Evolutionary conservation across 139 green algal species (phyloP).

Genomic region (Chlorella vulgaris): DNA sequence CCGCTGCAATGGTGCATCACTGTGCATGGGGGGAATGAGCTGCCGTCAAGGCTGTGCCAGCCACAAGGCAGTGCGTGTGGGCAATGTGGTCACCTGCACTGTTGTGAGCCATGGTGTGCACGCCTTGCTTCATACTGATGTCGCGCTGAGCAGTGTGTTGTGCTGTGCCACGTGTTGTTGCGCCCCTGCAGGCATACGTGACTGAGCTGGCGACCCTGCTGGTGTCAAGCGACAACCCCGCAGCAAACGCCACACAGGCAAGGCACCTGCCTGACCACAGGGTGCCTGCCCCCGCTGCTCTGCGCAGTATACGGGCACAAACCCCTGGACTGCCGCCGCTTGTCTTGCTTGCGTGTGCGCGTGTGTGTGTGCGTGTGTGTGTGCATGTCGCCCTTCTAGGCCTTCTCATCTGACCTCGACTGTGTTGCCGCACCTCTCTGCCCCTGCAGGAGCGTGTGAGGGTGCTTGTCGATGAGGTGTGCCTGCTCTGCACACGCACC

Average conservation of each 20-base stretch:
- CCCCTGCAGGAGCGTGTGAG: conserved; percentile 17
- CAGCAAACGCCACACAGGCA: neutral
- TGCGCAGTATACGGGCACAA: too few relatives aligned
- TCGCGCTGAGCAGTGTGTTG: neutral
- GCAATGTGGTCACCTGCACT: too few relatives aligned
- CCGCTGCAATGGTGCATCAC: neutral
- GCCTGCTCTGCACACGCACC: conserved; percentile 20
- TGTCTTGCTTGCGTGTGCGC: too few relatives aligned
- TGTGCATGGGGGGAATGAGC: neutral
- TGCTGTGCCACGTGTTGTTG: neutral
- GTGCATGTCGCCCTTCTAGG: neutral
- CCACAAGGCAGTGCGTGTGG: too few relatives aligned
- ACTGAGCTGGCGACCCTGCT: conserved; percentile 45
- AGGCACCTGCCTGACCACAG: neutral
- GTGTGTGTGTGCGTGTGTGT: too few relatives aligned
- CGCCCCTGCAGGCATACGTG: conserved; percentile 46
- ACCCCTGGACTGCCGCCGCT: too few relatives aligned
- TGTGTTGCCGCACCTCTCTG: neutral
- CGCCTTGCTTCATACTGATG: neutral
- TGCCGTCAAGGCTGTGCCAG: neutral
- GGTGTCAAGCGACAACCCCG: conserved; percentile 26
- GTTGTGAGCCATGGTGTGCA: neutral
- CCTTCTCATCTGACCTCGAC: neutral
- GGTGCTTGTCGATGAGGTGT: conserved; percentile 32
- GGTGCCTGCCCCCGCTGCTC: neutral